Base-by-base conservation (phyloP, 192 early-diverging fungal genomes). In the Geranomyces michiganensis region DNA sequence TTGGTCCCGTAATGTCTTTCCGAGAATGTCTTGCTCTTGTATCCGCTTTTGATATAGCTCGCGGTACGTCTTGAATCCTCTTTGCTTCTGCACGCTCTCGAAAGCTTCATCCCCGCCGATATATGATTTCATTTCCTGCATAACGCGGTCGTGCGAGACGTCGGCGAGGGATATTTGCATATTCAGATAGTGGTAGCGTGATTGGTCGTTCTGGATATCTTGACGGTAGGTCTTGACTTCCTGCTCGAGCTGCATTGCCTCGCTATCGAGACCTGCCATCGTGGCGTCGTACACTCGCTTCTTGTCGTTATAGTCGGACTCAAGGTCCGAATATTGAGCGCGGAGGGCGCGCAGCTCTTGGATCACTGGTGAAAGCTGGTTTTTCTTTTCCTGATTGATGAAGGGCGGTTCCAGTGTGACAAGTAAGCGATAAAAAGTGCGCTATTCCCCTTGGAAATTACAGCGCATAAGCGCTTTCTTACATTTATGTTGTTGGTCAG, bases 101-200 rank as follows among this genome's bases (percentile, higher is more conserved):
- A 82, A 49, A 9, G 67, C 73, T 14, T 88, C 87, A 67, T 88
- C 87, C 15, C 82, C 86, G 30, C 87, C 87, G 67, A 88, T 87
- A 76, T 87, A 87, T 1, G 82, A 81, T 62, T 85, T 88, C 78
- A 85, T 87, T 73, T 88, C 87, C 22, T 83, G 76, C 77, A 87
- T 75, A 27, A 86, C 85, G 77, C 81, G 81, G 30, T 87, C 84
- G 41, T 84, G 78, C 22, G 75, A 31, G 30, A 85, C 76, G 29
- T 86, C 86, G 21, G 62, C 45, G 10, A 77, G 33, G 13, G 49
- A 30, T 12, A 79, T 71, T 58, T 81, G 69, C 65, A 61, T 70
- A 31, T 82, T 72, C n/a, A 87, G 62, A 49, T 82, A 84, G 65
- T 84, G 81, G 53, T 76, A 81, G 8, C 79, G 68, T 49, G 76